Evolutionary conservation across 176 grass and related monocot species (phyloP), one percentile per base, ranked within the genome.

Genomic region (Eragrostis nindensis): DNA sequence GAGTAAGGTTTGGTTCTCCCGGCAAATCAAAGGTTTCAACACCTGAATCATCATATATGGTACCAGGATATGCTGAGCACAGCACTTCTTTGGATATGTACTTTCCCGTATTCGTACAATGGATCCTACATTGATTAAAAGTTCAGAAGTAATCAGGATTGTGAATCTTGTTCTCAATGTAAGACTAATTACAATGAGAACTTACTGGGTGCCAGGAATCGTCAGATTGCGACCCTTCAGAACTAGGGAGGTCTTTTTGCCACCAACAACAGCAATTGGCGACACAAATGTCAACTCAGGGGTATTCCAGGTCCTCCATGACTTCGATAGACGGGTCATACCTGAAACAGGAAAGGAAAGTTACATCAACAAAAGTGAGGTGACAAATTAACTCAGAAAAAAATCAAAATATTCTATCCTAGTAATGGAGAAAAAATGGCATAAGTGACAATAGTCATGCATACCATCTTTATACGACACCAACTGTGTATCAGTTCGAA

Each of bases 1-100:
- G 70, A 32, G 55, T 62, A 62, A 91, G 56, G 56, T 82, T 54
- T 62, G 89, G 87, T 86, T 92, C 89, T 85, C 85, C 97, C 3
- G 89, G 91, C 62, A 99, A 90, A 61, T 95, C 88, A 77, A 99
- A 99, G 27, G 66, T 99, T 84, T 99, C 97, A 14, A 91, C 48
- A 76, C 97, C 90, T 42, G 93, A 99, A 96, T 99, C 92, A 53
- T 99, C 97, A 64, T 96, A 99, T 89, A 99, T 99, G 42, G 97
- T 99, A 42, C 97, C 97, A 15, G 91, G 93, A 91, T 99, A 91
- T 48, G 88, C 68, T 22, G 92, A 99, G 73, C 90, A 95, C 9
- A 99, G 62, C 18, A 96, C 82, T 87, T 99, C 92, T 79, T 99
- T 99, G 40, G 88, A 95, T 78, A 86, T 88, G 76, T 95, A 99